A percentile compares a stretch with the other conserved stretches of the same genome.
phyloP scores from a whole-genome alignment of 139 green algal species.

The Tetratostichococcus sp. region DNA sequence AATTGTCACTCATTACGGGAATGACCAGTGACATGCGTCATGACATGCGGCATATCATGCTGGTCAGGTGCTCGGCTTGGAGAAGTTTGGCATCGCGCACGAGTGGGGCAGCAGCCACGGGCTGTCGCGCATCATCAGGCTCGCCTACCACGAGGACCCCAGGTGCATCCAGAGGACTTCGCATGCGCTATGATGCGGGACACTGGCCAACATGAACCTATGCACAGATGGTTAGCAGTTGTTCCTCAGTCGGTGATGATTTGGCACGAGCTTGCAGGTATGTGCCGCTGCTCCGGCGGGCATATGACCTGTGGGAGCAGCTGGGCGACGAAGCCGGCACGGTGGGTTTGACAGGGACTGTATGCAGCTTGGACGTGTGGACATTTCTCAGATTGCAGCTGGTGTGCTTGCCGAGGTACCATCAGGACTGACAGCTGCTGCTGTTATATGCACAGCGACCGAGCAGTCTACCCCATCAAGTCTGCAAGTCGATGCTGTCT shows the following conservation, averaged over 20 bases:
- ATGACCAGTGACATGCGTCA: too few species aligned
- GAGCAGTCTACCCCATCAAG: too few species aligned
- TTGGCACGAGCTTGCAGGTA: slow-evolving; percentile 6
- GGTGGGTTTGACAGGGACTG: slow-evolving; percentile 4
- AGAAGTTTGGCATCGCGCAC: slow-evolving; percentile 44
- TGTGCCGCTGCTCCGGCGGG: slow-evolving; percentile 44
- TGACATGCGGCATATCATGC: neutral
- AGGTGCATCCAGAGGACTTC: neutral
- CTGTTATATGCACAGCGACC: too few species aligned
- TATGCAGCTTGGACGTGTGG: too few species aligned
- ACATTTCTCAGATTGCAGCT: too few species aligned
- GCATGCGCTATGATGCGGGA: too few species aligned
- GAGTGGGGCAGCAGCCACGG: slow-evolving; percentile 45
- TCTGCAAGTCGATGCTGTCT: too few species aligned
- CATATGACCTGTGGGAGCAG: slow-evolving; percentile 39
- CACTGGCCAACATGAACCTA: neutral
- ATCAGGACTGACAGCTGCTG: too few species aligned
- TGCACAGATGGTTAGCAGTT: too few species aligned
- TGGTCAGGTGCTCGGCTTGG: slow-evolving; percentile 51
- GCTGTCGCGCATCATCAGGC: slow-evolving; percentile 55
- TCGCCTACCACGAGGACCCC: slow-evolving; percentile 47
- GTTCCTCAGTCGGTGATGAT: too few species aligned
- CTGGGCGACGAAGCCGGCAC: slow-evolving; percentile 39
- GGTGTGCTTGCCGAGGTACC: too few species aligned
- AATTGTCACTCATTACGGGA: too few species aligned